Evolutionary conservation across 768 basidiomycete genomes (phyloP), one percentile per base, ranked within the genome.

Genomic region (Rhodotorula paludigena): DNA sequence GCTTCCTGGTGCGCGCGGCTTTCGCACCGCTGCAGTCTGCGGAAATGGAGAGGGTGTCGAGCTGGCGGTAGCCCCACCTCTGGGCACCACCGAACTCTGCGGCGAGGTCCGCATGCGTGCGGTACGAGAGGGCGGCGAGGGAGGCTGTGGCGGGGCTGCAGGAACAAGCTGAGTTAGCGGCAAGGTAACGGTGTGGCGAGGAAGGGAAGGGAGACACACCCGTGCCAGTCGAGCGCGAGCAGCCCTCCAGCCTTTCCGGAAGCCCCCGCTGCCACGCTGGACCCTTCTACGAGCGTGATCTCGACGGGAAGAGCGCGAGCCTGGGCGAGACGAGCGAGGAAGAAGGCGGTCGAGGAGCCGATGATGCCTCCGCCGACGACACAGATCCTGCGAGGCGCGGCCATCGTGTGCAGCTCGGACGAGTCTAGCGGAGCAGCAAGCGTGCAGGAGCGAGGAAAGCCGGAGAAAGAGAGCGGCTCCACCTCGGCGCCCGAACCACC

Each of bases 331-430:
- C 81, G 81, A 21, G 87, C 80, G 58, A 90, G 81, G 77, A 88
- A 91, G 80, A 89, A 92, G 21, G 90, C 89, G 0, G 86, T 88
- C 2, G 87, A 87, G 64, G 87, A 86, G 15, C 91, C 91, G 47
- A 92, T 87, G 72, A 92, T 91, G 0, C 91, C 91, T 30, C 86
- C 91, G 35, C 91, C 90, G 67, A 93, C 82, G 66, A 93, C 84
- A 38, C 89, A 83, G 60, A 92, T 86, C 56, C 23, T 18, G 35
- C 53, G 35, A 23, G 52, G 33, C 5, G 33, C 11, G 8, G 16
- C n/a, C 36, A 58, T 58, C n/a, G n/a, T n/a, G n/a, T n/a, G n/a
- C n/a, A n/a, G n/a, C n/a, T n/a, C n/a, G n/a, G 21, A 5, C 30
- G 33, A 15, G 32, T 21, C 1, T 25, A 39, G 33, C 21, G 53